Percentiles rank a stretch among this genome's conserved stretches.
Evolutionary conservation across 2,329 filamentous ascomycete genomes (phyloP).

Genomic region (Xylaria sp.): DNA sequence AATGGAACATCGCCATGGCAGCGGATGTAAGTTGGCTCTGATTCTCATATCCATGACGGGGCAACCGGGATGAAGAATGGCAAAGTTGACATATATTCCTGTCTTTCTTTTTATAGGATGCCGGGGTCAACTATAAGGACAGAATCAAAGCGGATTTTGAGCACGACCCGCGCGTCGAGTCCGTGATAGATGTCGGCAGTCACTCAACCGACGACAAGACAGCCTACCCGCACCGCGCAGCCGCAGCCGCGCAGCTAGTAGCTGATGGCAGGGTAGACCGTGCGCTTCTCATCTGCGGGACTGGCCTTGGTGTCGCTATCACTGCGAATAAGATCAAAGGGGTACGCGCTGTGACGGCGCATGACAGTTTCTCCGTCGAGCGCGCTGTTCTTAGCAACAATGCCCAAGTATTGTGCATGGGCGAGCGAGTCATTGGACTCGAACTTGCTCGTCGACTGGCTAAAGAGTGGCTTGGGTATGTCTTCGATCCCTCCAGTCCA

Average conservation of each 20-base stretch:
- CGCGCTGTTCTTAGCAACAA: slow-evolving; percentile 76
- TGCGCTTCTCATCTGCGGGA: slow-evolving; percentile 78
- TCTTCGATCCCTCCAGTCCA: slow-evolving; percentile 62
- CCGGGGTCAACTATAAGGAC: slow-evolving; percentile 73
- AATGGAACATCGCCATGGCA: slow-evolving; percentile 50
- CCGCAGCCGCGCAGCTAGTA: slow-evolving; percentile 62
- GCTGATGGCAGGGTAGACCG: slow-evolving; percentile 64
- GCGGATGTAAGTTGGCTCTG: slow-evolving; percentile 40
- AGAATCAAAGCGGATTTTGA: slow-evolving; percentile 69
- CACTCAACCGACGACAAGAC: slow-evolving; percentile 64
- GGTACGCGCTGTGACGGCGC: slow-evolving; percentile 80
- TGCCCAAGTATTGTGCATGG: slow-evolving; percentile 81
- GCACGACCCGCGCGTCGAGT: slow-evolving; percentile 58
- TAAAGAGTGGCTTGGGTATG: slow-evolving; percentile 78
- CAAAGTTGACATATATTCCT: background rate
- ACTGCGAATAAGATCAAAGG: slow-evolving; percentile 84
- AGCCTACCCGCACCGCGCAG: slow-evolving; percentile 74
- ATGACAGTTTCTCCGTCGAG: slow-evolving; percentile 82
- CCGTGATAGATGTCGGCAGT: slow-evolving; percentile 71
- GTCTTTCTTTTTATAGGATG: slow-evolving; percentile 45
- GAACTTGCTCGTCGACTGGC: slow-evolving; percentile 74
- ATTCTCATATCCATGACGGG: background rate
- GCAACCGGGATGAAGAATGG: background rate
- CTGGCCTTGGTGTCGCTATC: slow-evolving; percentile 81
- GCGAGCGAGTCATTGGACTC: slow-evolving; percentile 74